Evolutionary conservation across 345 rosid genomes (phyloP).

Genomic region (Lagerstroemia speciosa): DNA sequence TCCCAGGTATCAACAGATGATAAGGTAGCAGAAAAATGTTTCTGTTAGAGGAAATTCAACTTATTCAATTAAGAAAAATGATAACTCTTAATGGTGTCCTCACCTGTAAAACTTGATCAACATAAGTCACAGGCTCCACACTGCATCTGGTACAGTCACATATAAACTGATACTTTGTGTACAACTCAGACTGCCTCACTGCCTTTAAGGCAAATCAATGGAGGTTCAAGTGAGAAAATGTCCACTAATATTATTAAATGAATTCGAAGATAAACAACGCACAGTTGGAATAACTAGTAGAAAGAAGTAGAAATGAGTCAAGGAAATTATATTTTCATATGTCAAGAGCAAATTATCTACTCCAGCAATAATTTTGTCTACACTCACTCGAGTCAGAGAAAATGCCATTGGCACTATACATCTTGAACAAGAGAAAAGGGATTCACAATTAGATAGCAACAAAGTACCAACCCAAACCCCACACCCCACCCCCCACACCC

Average conservation of each 20-base stretch:
- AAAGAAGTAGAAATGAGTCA: no score
- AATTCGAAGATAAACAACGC: constrained; percentile 3
- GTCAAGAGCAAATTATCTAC: no score
- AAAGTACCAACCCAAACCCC: no score
- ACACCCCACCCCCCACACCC: no score
- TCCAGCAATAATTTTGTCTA: no score
- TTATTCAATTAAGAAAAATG: neutral
- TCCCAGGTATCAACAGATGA: neutral
- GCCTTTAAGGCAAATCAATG: constrained; percentile 23
- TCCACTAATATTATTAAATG: neutral
- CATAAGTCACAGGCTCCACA: constrained; percentile 40
- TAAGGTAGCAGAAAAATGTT: neutral
- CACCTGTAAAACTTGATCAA: constrained; percentile 61
- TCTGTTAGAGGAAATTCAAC: neutral
- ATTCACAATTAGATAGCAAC: no score
- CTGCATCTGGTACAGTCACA: constrained; percentile 61
- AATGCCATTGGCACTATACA: no score
- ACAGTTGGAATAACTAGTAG: neutral
- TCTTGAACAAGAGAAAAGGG: no score
- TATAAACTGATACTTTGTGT: constrained; percentile 54
- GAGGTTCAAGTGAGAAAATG: neutral
- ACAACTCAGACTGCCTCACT: constrained; percentile 53
- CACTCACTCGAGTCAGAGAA: no score
- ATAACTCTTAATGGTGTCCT: neutral
- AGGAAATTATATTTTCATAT: no score